A percentile compares a stretch with the other conserved stretches of the same genome.
phyloP scores from a whole-genome alignment of 805 yeast species.

The Wickerhamomyces sydowiorum region DNA sequence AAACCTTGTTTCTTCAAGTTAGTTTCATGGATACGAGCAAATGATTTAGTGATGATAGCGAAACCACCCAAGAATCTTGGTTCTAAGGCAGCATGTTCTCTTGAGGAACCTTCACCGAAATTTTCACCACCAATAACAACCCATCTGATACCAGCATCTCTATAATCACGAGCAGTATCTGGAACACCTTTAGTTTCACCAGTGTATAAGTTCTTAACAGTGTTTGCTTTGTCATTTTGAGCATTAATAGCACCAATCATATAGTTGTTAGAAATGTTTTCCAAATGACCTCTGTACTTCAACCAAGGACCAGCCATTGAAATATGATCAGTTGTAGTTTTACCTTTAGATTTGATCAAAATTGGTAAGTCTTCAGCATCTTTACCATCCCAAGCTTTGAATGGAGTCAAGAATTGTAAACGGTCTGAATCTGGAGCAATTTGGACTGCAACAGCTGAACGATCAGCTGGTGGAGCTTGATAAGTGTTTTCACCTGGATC shows the following conservation, averaged over 20 bases:
- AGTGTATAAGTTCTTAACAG: conserved; percentile 82
- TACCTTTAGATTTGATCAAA: conserved; percentile 92
- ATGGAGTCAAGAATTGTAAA: conserved; percentile 90
- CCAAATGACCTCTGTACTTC: conserved; percentile 99
- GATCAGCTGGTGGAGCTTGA: conserved; percentile 94
- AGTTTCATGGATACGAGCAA: conserved; percentile 99
- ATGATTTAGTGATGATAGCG: conserved; percentile 95
- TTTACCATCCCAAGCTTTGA: conserved; percentile 95
- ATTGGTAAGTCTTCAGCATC: conserved; percentile 87
- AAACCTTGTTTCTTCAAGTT: conserved; percentile 99
- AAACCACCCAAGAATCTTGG: conserved; percentile 99
- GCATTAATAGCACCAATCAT: conserved; percentile 99
- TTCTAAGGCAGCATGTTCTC: conserved; percentile 99
- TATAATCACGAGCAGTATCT: conserved; percentile 92
- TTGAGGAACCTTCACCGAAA: conserved; percentile 99
- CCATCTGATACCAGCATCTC: conserved; percentile 90
- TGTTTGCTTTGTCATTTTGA: conserved; percentile 93
- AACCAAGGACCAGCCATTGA: conserved; percentile 99
- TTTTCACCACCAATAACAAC: conserved; percentile 98
- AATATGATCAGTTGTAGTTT: conserved; percentile 98
- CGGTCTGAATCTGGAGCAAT: conserved; percentile 92
- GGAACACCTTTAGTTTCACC: conserved; percentile 95
- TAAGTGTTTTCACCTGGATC: conserved; percentile 91
- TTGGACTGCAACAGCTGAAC: conserved; percentile 64
- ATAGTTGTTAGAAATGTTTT: conserved; percentile 97